phyloP scores from a whole-genome alignment of 1,284 basidiomycete species.

The Marasmius sp. region DNA sequence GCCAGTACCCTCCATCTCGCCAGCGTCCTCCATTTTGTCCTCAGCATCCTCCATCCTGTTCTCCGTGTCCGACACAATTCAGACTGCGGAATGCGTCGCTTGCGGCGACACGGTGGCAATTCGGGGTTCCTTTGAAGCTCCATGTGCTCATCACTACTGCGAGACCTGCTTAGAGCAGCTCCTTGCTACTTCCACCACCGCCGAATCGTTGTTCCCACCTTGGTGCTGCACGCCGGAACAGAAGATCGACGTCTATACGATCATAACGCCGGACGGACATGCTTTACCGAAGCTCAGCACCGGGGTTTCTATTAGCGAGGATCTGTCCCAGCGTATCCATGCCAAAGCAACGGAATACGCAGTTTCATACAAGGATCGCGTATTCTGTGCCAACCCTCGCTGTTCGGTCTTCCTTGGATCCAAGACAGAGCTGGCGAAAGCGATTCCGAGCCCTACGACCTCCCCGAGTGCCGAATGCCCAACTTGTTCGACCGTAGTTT shows the following conservation, averaged over 20 bases:
- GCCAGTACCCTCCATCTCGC: no score
- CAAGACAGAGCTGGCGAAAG: background rate
- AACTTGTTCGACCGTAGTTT: slow-evolving; percentile 30
- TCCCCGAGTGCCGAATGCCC: slow-evolving; percentile 16
- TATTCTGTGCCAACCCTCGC: slow-evolving; percentile 37
- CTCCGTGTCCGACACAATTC: background rate
- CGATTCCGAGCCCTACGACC: no score
- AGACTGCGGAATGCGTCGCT: background rate
- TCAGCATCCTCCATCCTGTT: background rate
- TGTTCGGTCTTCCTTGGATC: slow-evolving; percentile 45
- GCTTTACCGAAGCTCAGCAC: background rate
- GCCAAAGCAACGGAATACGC: slow-evolving; percentile 32
- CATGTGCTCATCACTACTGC: slow-evolving; percentile 29
- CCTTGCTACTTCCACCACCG: slow-evolving; percentile 34
- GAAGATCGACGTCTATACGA: background rate
- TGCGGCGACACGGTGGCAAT: background rate
- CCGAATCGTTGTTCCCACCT: slow-evolving; percentile 44
- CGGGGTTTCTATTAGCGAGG: background rate
- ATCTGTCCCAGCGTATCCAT: slow-evolving; percentile 22
- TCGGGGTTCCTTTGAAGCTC: background rate
- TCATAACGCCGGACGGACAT: background rate
- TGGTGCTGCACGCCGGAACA: slow-evolving; percentile 36
- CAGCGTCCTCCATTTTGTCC: background rate
- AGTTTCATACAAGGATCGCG: slow-evolving; percentile 28
- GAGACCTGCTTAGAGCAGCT: slow-evolving; percentile 34